Base-by-base conservation (phyloP, 352 stramenopile species). In the Phytophthora pisi region DNA sequence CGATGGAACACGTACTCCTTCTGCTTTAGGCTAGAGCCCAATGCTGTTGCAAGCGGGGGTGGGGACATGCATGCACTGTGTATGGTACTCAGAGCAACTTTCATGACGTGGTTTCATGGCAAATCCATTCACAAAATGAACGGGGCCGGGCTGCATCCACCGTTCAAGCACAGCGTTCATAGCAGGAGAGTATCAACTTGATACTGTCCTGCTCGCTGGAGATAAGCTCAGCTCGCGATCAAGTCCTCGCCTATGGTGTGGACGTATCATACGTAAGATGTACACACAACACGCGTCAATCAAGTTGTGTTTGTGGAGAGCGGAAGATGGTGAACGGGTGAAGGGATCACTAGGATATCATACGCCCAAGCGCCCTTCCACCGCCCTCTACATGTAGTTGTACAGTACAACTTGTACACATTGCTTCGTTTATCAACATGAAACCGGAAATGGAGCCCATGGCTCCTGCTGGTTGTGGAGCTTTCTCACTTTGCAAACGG, bases 1-100 rank as follows among this genome's bases (percentile, higher is more conserved):
- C 64, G 64, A 63, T 68, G 58, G 43, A 68, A 66, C 34, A 30
- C 36, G 43, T 26, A 30, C 55, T 23, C 5, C 36, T 42, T 20
- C 26, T 52, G 15, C 52, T 34, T 47, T 52, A 42, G 54, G 38
- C 54, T 61, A 52, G 54, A 18, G 13, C 23, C 34, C 52, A 59
- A 59, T 38, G 34, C 18, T 49, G 18, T 50, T 59, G 52, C 52
- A 31, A 47, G 9, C 18, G 40, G 15, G 23, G 16, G 28, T 34
- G 28, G 28, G 28, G 28, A 10, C 28, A 34, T 34, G 10, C 28
- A 34, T 34, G 28, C 9, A 34, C 0, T 20, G 20, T 20, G 6
- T 7, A 34, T 34, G 28, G 28, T 10, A 34, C 28, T 34, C 6
- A 34, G 28, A 5, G 28, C 36, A 16, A 7, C 36, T 42, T n/a